A percentile compares a stretch with the other conserved stretches of the same genome.
Conservation (phyloP, 352 stramenopile species). For the Phytopythium sindhum region DNA sequence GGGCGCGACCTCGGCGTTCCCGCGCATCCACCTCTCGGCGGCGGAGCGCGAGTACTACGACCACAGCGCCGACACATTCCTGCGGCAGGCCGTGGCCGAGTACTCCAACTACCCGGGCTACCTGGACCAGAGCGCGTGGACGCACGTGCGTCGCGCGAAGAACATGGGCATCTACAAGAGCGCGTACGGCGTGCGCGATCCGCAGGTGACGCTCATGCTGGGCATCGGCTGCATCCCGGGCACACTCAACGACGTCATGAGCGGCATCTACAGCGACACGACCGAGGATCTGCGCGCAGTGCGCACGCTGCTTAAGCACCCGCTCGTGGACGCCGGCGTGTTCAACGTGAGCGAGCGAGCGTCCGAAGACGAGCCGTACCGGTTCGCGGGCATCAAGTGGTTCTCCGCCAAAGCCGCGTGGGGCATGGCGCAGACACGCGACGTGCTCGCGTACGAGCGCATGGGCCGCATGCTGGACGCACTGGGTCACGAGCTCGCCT, state of each 20-base stretch:
- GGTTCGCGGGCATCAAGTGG: slow-evolving; percentile 51
- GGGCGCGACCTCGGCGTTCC: slow-evolving; percentile 25
- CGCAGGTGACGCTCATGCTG: slow-evolving; percentile 39
- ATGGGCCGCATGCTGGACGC: slow-evolving; percentile 51
- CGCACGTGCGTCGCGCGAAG: slow-evolving; percentile 31
- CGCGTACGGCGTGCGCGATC: slow-evolving; percentile 32
- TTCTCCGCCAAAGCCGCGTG: slow-evolving; percentile 34
- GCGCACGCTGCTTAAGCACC: slow-evolving; percentile 42
- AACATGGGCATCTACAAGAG: slow-evolving; percentile 49
- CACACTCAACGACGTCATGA: slow-evolving; percentile 39
- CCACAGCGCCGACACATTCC: slow-evolving; percentile 32
- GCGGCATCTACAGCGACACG: slow-evolving; percentile 44
- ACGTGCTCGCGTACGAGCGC: slow-evolving; percentile 43
- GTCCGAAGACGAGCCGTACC: slow-evolving; percentile 30
- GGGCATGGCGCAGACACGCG: slow-evolving; percentile 35
- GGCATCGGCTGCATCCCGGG: slow-evolving; percentile 31
- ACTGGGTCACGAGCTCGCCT: slow-evolving; percentile 41
- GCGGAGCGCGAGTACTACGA: slow-evolving; percentile 34
- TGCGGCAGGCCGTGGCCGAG: slow-evolving; percentile 32
- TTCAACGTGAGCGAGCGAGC: slow-evolving; percentile 36
- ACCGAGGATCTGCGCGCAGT: slow-evolving; percentile 38
- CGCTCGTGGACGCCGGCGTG: slow-evolving; percentile 35
- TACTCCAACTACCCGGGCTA: slow-evolving; percentile 26
- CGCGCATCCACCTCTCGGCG: slow-evolving; percentile 31
- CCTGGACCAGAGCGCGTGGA: slow-evolving; percentile 39